phyloP scores from a whole-genome alignment of 2,329 filamentous ascomycete species.

The Allantophomopsis lycopodina region DNA sequence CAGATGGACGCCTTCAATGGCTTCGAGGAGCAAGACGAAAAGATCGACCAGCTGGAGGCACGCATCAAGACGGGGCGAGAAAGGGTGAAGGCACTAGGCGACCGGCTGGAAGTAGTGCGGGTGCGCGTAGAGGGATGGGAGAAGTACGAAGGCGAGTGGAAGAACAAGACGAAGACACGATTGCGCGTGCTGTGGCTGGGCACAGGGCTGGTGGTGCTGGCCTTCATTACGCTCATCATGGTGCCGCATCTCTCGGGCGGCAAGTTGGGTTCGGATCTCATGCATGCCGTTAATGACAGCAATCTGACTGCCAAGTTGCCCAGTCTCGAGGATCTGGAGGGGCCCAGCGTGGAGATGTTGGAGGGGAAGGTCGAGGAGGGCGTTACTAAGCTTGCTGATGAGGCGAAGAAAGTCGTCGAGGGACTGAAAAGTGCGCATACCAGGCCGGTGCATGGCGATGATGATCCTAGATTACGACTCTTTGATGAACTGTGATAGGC shows the following conservation, averaged over 20 bases:
- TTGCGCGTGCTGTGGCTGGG: conserved; percentile 51
- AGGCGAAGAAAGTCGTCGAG: conserved; percentile 42
- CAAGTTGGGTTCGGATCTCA: conserved; percentile 1
- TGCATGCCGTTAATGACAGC: conserved; percentile 7
- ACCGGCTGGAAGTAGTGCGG: conserved; percentile 49
- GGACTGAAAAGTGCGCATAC: conserved; percentile 21
- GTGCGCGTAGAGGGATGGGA: conserved; percentile 55
- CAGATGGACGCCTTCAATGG: conserved; percentile 41
- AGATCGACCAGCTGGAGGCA: conserved; percentile 45
- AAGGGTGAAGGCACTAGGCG: conserved; percentile 43
- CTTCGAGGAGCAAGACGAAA: conserved; percentile 51
- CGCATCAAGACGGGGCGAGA: conserved; percentile 46
- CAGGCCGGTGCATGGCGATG: conserved; percentile 3
- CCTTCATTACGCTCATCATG: conserved; percentile 30
- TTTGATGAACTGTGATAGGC: conserved; percentile 17
- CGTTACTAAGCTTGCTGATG: conserved; percentile 20
- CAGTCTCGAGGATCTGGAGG: no score
- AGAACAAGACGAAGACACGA: conserved; percentile 50
- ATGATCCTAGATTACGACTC: conserved; percentile 14
- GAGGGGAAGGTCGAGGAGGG: conserved; percentile 4
- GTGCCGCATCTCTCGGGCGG: conserved; percentile 14
- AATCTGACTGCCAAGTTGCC: conserved; percentile 2
- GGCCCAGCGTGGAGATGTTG: no score
- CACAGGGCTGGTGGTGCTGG: conserved; percentile 27
- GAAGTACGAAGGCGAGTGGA: conserved; percentile 50